phyloP scores from a whole-genome alignment of 2,329 filamentous ascomycete genomes.

The Talaromyces funiculosus region DNA sequence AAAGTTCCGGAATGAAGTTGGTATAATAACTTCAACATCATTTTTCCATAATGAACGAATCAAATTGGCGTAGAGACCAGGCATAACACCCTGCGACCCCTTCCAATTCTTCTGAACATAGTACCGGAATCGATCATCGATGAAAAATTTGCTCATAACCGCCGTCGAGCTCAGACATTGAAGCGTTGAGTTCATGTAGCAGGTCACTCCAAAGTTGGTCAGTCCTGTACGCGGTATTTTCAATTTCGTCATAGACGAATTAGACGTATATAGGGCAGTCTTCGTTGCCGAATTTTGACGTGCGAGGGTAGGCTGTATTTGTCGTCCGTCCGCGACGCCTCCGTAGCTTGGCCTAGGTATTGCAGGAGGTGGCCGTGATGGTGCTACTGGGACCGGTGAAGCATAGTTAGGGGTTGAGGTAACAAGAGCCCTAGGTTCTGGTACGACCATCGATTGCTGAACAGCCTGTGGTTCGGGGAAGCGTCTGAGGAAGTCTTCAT shows the following conservation, averaged over 20 bases:
- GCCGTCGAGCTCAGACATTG: slow-evolving; percentile 74
- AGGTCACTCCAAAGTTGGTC: slow-evolving; percentile 73
- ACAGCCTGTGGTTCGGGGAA: slow-evolving; percentile 66
- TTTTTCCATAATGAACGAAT: slow-evolving; percentile 59
- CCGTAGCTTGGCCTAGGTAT: slow-evolving; percentile 70
- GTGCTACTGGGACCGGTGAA: slow-evolving; percentile 51
- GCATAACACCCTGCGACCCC: slow-evolving; percentile 59
- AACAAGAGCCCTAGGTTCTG: slow-evolving; percentile 28
- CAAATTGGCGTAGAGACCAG: slow-evolving; percentile 57
- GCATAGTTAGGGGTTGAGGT: slow-evolving; percentile 31
- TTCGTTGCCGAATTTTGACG: slow-evolving; percentile 42
- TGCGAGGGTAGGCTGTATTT: slow-evolving; percentile 38
- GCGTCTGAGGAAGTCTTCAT: slow-evolving; percentile 76
- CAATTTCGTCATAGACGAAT: slow-evolving; percentile 39
- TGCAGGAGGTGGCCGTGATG: slow-evolving; percentile 62
- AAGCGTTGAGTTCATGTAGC: slow-evolving; percentile 87
- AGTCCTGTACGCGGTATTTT: slow-evolving; percentile 65
- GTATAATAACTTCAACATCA: slow-evolving; percentile 46
- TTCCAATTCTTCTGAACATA: slow-evolving; percentile 61
- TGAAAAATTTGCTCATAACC: slow-evolving; percentile 58
- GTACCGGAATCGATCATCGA: slow-evolving; percentile 54
- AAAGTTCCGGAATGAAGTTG: slow-evolving; percentile 61
- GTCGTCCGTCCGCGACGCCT: slow-evolving; percentile 63
- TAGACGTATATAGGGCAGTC: slow-evolving; percentile 39
- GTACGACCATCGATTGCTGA: slow-evolving; percentile 51